A percentile compares a stretch with the other conserved stretches of the same genome.
Evolutionary conservation across 768 basidiomycete genomes (phyloP).

Genomic region (Termitomyces eurrhizus): DNA sequence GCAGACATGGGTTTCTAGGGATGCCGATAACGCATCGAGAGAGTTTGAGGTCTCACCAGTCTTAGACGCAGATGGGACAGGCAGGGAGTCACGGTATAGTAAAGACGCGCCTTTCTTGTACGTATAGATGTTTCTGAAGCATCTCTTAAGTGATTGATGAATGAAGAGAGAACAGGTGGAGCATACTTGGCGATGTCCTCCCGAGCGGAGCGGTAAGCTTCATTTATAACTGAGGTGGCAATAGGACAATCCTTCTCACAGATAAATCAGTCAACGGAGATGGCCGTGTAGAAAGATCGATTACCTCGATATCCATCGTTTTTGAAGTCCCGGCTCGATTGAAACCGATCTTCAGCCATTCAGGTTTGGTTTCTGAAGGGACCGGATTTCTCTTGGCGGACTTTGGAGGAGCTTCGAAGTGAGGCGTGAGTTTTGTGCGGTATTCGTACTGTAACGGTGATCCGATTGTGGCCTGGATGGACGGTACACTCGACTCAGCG

Average conservation of each 20-base stretch:
- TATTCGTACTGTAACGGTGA: slow-evolving; percentile 90
- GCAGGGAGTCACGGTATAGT: slow-evolving; percentile 79
- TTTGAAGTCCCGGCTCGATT: slow-evolving; percentile 70
- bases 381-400: slow-evolving; percentile 23
- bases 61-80: slow-evolving; percentile 21
- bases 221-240: slow-evolving; percentile 76
- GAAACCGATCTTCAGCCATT: slow-evolving; percentile 87
- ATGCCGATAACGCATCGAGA: slow-evolving; percentile 32
- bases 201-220: slow-evolving; percentile 57
- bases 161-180: background rate
- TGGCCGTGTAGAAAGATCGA: background rate
- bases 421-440: slow-evolving; percentile 96
- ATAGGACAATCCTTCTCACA: slow-evolving; percentile 80
- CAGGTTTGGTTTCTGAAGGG: slow-evolving; percentile 34
- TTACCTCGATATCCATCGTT: slow-evolving; percentile 92
- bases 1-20: slow-evolving; percentile 64
- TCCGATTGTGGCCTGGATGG: slow-evolving; percentile 69
- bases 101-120: slow-evolving; percentile 90
- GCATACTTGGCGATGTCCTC: slow-evolving; percentile 65
- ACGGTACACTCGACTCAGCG: slow-evolving; percentile 51
- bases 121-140: slow-evolving; percentile 62
- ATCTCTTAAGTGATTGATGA: slow-evolving; percentile 5
- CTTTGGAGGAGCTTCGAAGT: slow-evolving; percentile 79
- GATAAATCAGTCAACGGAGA: background rate
- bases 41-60: slow-evolving; percentile 20